Evolutionary conservation across 495 filamentous ascomycete species (phyloP).

Genomic region (Letharia columbiana): DNA sequence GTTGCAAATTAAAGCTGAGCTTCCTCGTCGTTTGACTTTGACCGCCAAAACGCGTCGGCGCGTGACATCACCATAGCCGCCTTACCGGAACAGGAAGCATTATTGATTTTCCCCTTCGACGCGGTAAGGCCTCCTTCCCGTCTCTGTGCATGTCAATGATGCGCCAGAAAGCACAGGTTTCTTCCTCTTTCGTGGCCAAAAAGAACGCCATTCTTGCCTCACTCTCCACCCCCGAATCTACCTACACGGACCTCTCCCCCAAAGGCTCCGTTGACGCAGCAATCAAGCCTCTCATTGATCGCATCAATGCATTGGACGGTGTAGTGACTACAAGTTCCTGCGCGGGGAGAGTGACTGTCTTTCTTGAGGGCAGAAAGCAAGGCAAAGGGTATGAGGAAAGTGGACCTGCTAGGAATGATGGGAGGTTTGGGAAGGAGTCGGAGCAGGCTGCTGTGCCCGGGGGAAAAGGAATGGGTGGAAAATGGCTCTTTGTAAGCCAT

Average conservation of each 20-base stretch:
- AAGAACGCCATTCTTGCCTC: constrained; percentile 59
- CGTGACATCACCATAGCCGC: constrained; percentile 11
- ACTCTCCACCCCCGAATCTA: constrained; percentile 51
- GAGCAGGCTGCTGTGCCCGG: constrained; percentile 47
- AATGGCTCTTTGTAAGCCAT: constrained; percentile 85
- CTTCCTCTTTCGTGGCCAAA: constrained; percentile 43
- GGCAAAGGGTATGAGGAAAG: neutral
- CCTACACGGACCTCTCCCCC: constrained; percentile 71
- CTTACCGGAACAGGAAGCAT: constrained; percentile 10
- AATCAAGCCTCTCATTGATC: constrained; percentile 64
- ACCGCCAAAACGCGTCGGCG: constrained; percentile 13
- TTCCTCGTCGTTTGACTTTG: neutral
- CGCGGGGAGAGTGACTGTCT: constrained; percentile 74
- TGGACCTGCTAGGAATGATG: constrained; percentile 8
- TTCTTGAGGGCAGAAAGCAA: constrained; percentile 65
- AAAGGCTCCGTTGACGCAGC: constrained; percentile 76
- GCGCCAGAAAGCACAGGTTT: constrained; percentile 20
- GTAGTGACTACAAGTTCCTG: constrained; percentile 89
- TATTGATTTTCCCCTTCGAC: neutral
- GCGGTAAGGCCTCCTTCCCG: neutral
- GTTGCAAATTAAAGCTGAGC: neutral
- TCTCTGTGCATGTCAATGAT: neutral
- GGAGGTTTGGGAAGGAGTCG: constrained; percentile 17
- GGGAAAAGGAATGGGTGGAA: constrained; percentile 71
- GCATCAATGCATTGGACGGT: constrained; percentile 63